These are phyloP conservation scores for Aureobasidium sp. DNA, from an alignment of 2,329 filamentous ascomycete species.

Conservation along the genomic window DNA sequence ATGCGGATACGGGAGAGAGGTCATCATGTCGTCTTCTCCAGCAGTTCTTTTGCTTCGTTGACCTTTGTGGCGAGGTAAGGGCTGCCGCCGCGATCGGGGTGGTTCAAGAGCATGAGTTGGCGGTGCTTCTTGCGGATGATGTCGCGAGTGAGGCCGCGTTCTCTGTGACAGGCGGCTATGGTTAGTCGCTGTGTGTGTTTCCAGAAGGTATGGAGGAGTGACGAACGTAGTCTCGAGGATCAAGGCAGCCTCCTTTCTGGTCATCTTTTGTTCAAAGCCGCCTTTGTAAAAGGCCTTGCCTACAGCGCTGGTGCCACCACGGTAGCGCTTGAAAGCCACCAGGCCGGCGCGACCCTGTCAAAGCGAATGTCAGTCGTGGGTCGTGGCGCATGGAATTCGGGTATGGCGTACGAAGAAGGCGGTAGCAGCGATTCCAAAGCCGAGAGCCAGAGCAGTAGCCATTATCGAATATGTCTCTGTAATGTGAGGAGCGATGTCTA, in stretches of 20 bases:
- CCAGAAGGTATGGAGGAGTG: not conserved
- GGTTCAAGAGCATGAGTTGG: conserved; percentile 93
- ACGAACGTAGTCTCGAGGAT: conserved; percentile 84
- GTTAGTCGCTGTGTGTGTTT: not conserved
- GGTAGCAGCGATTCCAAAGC: conserved; percentile 56
- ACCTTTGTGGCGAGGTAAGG: conserved; percentile 96
- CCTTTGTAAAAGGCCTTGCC: conserved; percentile 97
- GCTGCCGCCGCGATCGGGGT: conserved; percentile 93
- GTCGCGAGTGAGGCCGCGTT: conserved; percentile 81
- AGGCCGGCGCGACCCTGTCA: conserved; percentile 81
- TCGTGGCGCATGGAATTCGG: not conserved
- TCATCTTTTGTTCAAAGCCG: conserved; percentile 97
- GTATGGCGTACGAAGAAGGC: conserved; percentile 52
- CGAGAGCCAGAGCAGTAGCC: conserved; percentile 25
- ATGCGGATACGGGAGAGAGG: not conserved
- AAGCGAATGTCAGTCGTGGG: conserved; percentile 16
- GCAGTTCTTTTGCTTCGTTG: conserved; percentile 94
- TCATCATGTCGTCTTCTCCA: conserved; percentile 59
- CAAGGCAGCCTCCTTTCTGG: conserved; percentile 77
- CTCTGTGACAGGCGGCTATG: conserved; percentile 30
- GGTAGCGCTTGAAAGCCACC: conserved; percentile 77
- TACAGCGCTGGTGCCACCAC: conserved; percentile 65
- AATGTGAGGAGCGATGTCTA: not conserved
- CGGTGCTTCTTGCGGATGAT: conserved; percentile 94
- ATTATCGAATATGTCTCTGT: not conserved